phyloP scores from a whole-genome alignment of 352 stramenopile species.

The Plasmopara viticola region DNA sequence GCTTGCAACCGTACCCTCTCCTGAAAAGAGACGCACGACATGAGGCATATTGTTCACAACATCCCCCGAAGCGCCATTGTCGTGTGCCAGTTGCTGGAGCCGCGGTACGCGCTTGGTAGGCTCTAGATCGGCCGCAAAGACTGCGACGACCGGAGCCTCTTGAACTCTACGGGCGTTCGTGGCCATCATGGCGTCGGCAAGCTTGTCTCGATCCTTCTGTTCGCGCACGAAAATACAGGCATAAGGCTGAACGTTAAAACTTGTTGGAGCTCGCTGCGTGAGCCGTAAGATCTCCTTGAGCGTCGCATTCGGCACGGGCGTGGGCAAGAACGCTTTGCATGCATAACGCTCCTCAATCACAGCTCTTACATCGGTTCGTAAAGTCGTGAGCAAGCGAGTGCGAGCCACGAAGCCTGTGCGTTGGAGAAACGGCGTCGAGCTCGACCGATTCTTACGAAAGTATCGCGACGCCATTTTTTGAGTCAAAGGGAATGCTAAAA shows the following conservation, averaged over 20 bases:
- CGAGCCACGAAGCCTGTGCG: neutral
- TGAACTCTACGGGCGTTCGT: constrained; percentile 69
- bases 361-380: constrained; percentile 10
- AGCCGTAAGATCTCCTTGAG: constrained; percentile 58
- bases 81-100: constrained; percentile 61
- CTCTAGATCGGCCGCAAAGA: constrained; percentile 78
- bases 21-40: constrained; percentile 61
- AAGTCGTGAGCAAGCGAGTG: constrained; percentile 10
- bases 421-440: neutral
- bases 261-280: constrained; percentile 64
- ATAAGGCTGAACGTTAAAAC: constrained; percentile 81
- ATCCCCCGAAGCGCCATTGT: constrained; percentile 39
- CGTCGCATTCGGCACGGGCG: constrained; percentile 43
- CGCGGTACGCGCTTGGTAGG: constrained; percentile 60
- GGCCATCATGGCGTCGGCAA: constrained; percentile 72
- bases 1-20: constrained; percentile 54
- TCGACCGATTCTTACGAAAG: neutral
- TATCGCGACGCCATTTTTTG: neutral
- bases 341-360: constrained; percentile 31
- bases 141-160: constrained; percentile 66
- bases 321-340: constrained; percentile 38
- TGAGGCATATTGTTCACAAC: constrained; percentile 55
- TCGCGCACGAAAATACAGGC: constrained; percentile 71
- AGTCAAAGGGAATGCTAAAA: no score
- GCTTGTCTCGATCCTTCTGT: constrained; percentile 51